Evolutionary conservation across 768 basidiomycete genomes (phyloP).

Genomic region (Kwoniella dejecticola): DNA sequence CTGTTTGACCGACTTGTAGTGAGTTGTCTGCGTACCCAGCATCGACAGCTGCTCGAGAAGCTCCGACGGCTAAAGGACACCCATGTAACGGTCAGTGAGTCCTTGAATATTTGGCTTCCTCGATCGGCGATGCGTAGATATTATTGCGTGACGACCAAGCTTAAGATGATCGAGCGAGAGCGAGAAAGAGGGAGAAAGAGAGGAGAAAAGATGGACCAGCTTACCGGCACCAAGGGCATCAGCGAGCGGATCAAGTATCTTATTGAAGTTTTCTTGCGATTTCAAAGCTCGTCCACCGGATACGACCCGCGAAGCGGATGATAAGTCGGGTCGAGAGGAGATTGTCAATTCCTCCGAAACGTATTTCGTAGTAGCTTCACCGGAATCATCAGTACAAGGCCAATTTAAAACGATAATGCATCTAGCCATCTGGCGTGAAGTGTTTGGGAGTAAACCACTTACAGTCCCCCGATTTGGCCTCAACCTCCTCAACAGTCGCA

Average conservation of each 20-base stretch:
- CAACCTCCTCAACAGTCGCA: constrained; percentile 61
- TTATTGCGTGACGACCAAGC: too few species aligned
- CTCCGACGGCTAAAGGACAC: constrained; percentile 76
- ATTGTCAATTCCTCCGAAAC: constrained; percentile 67
- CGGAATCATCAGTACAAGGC: too few species aligned
- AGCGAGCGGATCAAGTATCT: constrained; percentile 83
- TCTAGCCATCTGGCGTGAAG: too few species aligned
- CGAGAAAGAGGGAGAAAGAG: too few species aligned
- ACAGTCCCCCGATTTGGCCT: constrained; percentile 60
- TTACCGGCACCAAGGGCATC: constrained; percentile 78
- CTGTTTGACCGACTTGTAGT: constrained; percentile 97
- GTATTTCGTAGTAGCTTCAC: constrained; percentile 56
- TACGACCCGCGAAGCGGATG: constrained; percentile 80
- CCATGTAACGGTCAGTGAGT: too few species aligned
- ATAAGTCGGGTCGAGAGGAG: constrained; percentile 90
- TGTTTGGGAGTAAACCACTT: constrained; percentile 14
- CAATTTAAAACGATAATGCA: too few species aligned
- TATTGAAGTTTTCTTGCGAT: constrained; percentile 87
- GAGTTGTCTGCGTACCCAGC: constrained; percentile 98
- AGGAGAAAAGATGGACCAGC: constrained; percentile 8
- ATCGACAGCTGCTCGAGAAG: constrained; percentile 97
- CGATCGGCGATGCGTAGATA: not conserved
- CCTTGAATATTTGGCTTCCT: not conserved
- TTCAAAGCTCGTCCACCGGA: constrained; percentile 95
- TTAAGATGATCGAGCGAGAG: too few species aligned